A percentile compares a stretch with the other conserved stretches of the same genome.
Evolutionary conservation across 2,329 filamentous ascomycete species (phyloP).

Genomic region (Coniochaeta sp.): DNA sequence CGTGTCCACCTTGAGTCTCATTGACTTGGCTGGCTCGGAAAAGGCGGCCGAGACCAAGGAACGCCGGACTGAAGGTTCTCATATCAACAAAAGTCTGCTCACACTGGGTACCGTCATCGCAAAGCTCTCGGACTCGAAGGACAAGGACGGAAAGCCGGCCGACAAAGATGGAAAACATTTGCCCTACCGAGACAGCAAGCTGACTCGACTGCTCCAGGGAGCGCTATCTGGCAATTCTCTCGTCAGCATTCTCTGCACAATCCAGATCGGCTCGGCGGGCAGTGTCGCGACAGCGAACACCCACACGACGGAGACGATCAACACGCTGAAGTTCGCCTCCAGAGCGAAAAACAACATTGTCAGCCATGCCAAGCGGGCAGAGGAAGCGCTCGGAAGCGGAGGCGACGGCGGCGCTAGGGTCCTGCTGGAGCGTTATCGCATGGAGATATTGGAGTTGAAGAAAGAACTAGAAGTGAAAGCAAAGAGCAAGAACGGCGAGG

Average conservation of each 20-base stretch:
- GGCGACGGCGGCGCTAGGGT: conserved; percentile 84
- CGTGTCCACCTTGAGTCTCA: conserved; percentile 89
- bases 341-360: conserved; percentile 97
- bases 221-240: conserved; percentile 89
- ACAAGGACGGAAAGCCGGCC: conserved; percentile 63
- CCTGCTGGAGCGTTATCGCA: conserved; percentile 82
- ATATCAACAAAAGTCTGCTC: conserved; percentile 97
- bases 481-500: conserved; percentile 56
- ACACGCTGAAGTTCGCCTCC: conserved; percentile 94
- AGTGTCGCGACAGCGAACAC: conserved; percentile 63
- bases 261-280: conserved; percentile 75
- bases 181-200: conserved; percentile 94
- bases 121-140: conserved; percentile 81
- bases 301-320: conserved; percentile 83
- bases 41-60: conserved; percentile 94
- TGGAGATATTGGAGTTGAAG: conserved; percentile 82
- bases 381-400: conserved; percentile 74
- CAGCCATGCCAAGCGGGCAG: conserved; percentile 90
- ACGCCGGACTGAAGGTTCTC: conserved; percentile 84
- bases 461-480: conserved; percentile 77
- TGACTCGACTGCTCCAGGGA: conserved; percentile 85
- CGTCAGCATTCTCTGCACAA: conserved; percentile 95
- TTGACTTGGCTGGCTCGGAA: conserved; percentile 93
- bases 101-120: conserved; percentile 94
- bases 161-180: conserved; percentile 89